Conservation (phyloP, 257 asterid genomes). For the Solanum rostratum region DNA sequence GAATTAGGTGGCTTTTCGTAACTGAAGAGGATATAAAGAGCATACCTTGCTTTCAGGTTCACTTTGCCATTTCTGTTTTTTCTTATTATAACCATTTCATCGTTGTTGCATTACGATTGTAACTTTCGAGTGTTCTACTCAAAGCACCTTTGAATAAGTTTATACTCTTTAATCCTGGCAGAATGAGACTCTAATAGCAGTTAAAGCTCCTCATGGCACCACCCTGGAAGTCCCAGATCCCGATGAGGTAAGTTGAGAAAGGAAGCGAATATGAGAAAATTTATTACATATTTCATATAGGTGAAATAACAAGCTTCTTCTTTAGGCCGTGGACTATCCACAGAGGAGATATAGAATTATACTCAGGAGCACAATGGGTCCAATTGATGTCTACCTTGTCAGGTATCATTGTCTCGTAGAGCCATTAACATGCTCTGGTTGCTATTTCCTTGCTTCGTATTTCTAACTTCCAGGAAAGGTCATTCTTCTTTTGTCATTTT, state of each 20-base stretch:
- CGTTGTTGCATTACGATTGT: not conserved
- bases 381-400: conserved; percentile 91
- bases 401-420: conserved; percentile 35
- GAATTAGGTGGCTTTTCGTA: conserved; percentile 74
- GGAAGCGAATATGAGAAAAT: conserved; percentile 5
- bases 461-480: not conserved
- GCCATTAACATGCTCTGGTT: not conserved
- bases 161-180: conserved; percentile 19
- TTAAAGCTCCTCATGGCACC: conserved; percentile 98
- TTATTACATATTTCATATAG: conserved; percentile 9
- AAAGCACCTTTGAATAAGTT: not conserved
- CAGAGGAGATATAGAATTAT: conserved; percentile 89
- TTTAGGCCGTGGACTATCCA: conserved; percentile 86
- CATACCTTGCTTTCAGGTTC: conserved; percentile 77
- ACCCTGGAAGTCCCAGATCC: conserved; percentile 98
- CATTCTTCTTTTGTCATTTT: not conserved
- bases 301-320: not conserved
- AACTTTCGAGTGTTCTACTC: not conserved
- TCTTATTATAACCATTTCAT: not conserved
- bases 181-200: conserved; percentile 83
- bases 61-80: conserved; percentile 6
- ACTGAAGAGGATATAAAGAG: conserved; percentile 84
- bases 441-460: not conserved
- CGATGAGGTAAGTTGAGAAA: conserved; percentile 54
- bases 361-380: conserved; percentile 97